Evolutionary conservation across 2,329 filamentous ascomycete species (phyloP).

Genomic region (Aaosphaeria pasadenensis): DNA sequence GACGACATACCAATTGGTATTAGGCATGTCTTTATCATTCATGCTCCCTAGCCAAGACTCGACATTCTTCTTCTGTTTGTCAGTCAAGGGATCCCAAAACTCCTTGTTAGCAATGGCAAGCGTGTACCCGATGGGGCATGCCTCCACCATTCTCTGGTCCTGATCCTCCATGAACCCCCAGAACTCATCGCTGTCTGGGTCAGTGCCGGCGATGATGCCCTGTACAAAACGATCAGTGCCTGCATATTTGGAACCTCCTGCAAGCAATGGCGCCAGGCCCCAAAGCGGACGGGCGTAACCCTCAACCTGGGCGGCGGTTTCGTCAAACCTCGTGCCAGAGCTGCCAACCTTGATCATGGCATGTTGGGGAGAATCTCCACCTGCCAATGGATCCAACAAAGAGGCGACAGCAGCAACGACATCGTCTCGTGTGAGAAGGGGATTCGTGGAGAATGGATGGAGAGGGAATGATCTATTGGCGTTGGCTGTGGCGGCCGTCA

Average conservation of each 20-base stretch:
- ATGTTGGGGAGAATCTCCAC: conserved; percentile 67
- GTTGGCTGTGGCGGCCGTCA: conserved; percentile 33
- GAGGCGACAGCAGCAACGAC: conserved; percentile 42
- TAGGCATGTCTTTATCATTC: conserved; percentile 69
- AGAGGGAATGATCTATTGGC: conserved; percentile 41
- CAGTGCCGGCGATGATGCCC: conserved; percentile 67
- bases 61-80: conserved; percentile 62
- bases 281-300: conserved; percentile 73
- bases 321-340: conserved; percentile 74
- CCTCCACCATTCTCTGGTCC: conserved; percentile 82
- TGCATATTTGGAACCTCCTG: conserved; percentile 63
- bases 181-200: conserved; percentile 67
- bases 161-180: conserved; percentile 75
- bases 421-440: conserved; percentile 40
- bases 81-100: conserved; percentile 65
- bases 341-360: conserved; percentile 66
- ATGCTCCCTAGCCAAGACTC: conserved; percentile 73
- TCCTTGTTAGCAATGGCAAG: conserved; percentile 63
- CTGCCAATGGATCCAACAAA: conserved; percentile 67
- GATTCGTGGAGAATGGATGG: conserved; percentile 44
- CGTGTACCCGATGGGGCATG: conserved; percentile 74
- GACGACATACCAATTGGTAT: conserved; percentile 62
- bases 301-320: conserved; percentile 73
- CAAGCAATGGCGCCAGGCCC: conserved; percentile 69
- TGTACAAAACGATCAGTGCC: conserved; percentile 66